Evolutionary conservation across 2,329 filamentous ascomycete genomes (phyloP).

Genomic region (Hypoxylon sp.): DNA sequence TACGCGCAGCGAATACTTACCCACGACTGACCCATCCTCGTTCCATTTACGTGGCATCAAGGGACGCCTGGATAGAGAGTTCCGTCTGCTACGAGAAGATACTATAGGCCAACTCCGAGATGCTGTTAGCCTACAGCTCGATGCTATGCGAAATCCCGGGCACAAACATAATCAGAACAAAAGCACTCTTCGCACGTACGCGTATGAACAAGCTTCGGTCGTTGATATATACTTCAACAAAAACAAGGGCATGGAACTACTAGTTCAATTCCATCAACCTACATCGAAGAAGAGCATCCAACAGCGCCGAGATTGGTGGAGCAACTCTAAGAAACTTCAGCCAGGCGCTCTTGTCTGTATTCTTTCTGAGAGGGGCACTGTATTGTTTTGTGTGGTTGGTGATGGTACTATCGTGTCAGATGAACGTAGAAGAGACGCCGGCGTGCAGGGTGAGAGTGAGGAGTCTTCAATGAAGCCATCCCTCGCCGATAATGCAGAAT

Average conservation of each 20-base stretch:
- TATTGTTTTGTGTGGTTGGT: slow-evolving; percentile 61
- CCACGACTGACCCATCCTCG: slow-evolving; percentile 56
- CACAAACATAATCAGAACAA: slow-evolving; percentile 42
- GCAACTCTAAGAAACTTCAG: slow-evolving; percentile 63
- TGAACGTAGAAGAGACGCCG: slow-evolving; percentile 32
- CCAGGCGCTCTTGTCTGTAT: slow-evolving; percentile 66
- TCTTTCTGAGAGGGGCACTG: slow-evolving; percentile 57
- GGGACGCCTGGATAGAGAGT: slow-evolving; percentile 68
- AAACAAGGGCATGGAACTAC: slow-evolving; percentile 60
- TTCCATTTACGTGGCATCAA: slow-evolving; percentile 61
- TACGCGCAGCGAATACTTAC: slow-evolving; percentile 61
- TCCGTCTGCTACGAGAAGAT: slow-evolving; percentile 70
- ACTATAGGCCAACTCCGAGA: slow-evolving; percentile 68
- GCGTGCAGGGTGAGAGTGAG: background rate
- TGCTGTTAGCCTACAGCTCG: slow-evolving; percentile 60
- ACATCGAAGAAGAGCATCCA: slow-evolving; percentile 41
- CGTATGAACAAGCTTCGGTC: slow-evolving; percentile 53
- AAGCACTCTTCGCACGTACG: slow-evolving; percentile 54
- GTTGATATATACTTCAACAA: slow-evolving; percentile 26
- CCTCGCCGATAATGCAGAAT: slow-evolving; percentile 53
- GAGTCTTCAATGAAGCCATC: slow-evolving; percentile 35
- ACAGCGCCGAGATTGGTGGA: slow-evolving; percentile 66
- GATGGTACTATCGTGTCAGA: slow-evolving; percentile 47
- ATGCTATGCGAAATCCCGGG: slow-evolving; percentile 51
- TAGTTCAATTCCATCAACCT: slow-evolving; percentile 64